Evolutionary conservation across 352 stramenopile species (phyloP).

Genomic region (Globisporangium orthogonon): DNA sequence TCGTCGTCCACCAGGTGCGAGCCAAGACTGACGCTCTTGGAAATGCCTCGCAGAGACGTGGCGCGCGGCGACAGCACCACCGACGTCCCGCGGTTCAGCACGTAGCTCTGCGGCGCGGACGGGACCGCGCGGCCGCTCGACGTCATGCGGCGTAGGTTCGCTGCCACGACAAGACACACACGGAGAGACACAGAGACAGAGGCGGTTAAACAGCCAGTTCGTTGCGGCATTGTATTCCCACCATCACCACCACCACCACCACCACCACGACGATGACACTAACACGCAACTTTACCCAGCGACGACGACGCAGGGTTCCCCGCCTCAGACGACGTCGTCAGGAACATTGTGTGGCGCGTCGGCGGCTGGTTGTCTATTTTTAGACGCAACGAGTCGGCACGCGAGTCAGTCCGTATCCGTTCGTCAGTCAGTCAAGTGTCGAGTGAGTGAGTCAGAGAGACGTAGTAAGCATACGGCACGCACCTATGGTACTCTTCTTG

Average conservation of each 20-base stretch:
- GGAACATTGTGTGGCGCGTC: conserved; percentile 39
- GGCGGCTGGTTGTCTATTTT: conserved; percentile 11
- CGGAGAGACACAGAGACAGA: conserved; percentile 5
- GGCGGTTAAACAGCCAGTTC: conserved; percentile 9
- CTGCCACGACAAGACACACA: conserved; percentile 12
- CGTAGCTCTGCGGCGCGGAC: conserved; percentile 31
- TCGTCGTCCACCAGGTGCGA: conserved; percentile 55
- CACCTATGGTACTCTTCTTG: conserved; percentile 36
- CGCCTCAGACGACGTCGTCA: conserved; percentile 18
- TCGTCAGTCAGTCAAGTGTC: neutral
- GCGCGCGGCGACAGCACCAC: conserved; percentile 44
- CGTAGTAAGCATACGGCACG: conserved; percentile 9
- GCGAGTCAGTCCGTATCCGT: no score
- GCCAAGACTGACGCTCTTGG: conserved; percentile 69
- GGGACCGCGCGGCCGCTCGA: conserved; percentile 27
- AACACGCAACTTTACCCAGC: conserved; percentile 22
- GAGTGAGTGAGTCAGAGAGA: neutral
- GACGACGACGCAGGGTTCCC: conserved; percentile 23
- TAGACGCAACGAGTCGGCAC: neutral
- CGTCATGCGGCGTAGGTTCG: conserved; percentile 55
- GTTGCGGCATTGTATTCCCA: conserved; percentile 20
- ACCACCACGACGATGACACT: neutral
- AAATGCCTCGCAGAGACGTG: conserved; percentile 39
- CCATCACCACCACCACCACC: no score
- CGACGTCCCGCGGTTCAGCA: conserved; percentile 43